Conservation (phyloP, 129 eudicot species). For the Helianthus tuberosus region DNA sequence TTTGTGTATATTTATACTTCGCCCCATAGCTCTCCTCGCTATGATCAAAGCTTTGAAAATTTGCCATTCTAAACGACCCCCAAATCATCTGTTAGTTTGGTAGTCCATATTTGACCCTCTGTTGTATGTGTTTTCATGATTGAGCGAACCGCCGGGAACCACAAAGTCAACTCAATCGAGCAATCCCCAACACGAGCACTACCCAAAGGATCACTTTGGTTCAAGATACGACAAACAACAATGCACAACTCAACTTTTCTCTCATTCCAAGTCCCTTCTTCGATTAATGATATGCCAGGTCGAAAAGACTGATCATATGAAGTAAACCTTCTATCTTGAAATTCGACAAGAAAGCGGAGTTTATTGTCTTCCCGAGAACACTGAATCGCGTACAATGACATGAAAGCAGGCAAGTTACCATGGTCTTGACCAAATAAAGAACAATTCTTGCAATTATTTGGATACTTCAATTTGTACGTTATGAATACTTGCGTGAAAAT, state of each 20-base stretch:
- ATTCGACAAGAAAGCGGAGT: slow-evolving; percentile 40
- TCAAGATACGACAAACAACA: slow-evolving; percentile 54
- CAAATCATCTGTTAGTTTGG: slow-evolving; percentile 33
- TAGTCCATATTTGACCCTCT: slow-evolving; percentile 66
- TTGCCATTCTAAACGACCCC: slow-evolving; percentile 51
- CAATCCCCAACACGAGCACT: slow-evolving; percentile 62
- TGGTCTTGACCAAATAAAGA: slow-evolving; percentile 28
- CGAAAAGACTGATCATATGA: slow-evolving; percentile 32
- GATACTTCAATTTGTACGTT: slow-evolving; percentile 46
- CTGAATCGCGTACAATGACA: slow-evolving; percentile 50
- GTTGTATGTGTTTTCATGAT: slow-evolving; percentile 40
- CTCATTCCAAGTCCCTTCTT: slow-evolving; percentile 76
- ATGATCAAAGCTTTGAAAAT: slow-evolving; percentile 38
- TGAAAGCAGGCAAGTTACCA: slow-evolving; percentile 36
- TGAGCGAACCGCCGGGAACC: slow-evolving; percentile 48
- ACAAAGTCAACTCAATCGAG: slow-evolving; percentile 53
- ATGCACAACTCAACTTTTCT: slow-evolving; percentile 44
- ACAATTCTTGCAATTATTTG: slow-evolving; percentile 40
- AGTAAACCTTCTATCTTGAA: slow-evolving; percentile 32
- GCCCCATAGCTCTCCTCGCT: slow-evolving; percentile 23
- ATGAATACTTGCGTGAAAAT: slow-evolving; percentile 5
- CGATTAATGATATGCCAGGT: slow-evolving; percentile 47
- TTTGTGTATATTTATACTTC: slow-evolving; percentile 58
- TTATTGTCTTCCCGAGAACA: slow-evolving; percentile 42
- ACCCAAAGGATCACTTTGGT: slow-evolving; percentile 28